phyloP scores from a whole-genome alignment of 805 yeast species.

The Candida krabiensis region DNA sequence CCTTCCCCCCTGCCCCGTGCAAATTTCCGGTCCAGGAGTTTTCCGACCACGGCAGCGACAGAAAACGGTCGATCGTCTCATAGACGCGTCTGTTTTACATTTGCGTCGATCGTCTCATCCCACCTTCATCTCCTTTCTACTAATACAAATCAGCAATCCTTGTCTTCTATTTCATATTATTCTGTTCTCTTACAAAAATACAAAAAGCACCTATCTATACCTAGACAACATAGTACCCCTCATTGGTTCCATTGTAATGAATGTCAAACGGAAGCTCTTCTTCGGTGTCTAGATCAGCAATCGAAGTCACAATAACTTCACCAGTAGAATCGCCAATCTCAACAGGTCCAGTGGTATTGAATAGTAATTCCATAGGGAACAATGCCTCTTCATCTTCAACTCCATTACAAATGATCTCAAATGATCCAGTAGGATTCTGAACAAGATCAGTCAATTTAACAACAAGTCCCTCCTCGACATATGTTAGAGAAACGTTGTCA shows the following conservation, averaged over 20 bases:
- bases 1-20: too few relatives aligned
- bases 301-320: constrained; percentile 65
- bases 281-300: constrained; percentile 47
- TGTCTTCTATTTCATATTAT: not conserved
- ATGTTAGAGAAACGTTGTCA: constrained; percentile 55
- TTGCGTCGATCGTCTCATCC: not conserved
- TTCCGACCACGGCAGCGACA: constrained; percentile 9
- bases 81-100: constrained; percentile 1
- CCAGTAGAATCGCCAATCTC: constrained; percentile 39
- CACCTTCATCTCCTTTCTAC: not conserved
- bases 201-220: not conserved
- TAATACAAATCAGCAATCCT: not conserved
- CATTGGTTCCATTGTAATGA: constrained; percentile 55
- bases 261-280: constrained; percentile 69
- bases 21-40: too few relatives aligned
- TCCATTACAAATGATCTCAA: constrained; percentile 76
- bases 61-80: not conserved
- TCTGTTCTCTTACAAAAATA: not conserved
- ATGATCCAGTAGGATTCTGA: constrained; percentile 59
- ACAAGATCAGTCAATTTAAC: constrained; percentile 59
- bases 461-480: constrained; percentile 67
- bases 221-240: constrained; percentile 53
- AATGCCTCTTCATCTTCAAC: constrained; percentile 71
- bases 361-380: constrained; percentile 82
- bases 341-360: constrained; percentile 41